Conservation (phyloP, 257 asterid genomes). For the Echites panduratus region DNA sequence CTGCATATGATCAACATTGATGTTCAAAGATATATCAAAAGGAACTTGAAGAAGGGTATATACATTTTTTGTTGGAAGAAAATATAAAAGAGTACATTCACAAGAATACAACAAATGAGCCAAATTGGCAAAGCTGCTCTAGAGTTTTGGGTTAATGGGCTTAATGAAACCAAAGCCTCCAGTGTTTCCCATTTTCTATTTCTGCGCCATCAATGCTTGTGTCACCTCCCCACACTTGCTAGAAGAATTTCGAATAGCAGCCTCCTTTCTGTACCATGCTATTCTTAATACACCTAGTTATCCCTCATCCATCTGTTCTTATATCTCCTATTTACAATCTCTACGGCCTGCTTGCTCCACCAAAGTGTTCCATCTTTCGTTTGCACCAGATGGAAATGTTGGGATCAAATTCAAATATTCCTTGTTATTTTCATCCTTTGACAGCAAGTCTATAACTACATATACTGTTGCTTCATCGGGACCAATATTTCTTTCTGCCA, state of each 20-base stretch:
- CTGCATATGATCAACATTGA: background rate
- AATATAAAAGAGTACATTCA: background rate
- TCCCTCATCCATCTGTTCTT: slow-evolving; percentile 25
- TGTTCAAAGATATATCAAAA: background rate
- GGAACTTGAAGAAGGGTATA: background rate
- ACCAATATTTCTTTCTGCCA: slow-evolving; percentile 44
- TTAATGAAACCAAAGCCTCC: slow-evolving; percentile 38
- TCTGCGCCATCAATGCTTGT: slow-evolving; percentile 26
- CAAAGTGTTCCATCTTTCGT: background rate
- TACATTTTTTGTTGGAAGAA: background rate
- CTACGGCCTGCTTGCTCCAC: background rate
- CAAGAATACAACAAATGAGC: background rate
- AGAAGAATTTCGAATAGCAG: slow-evolving; percentile 22
- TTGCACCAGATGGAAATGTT: slow-evolving; percentile 32
- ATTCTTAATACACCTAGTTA: slow-evolving; percentile 36
- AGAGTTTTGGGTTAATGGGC: slow-evolving; percentile 30
- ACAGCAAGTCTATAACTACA: slow-evolving; percentile 54
- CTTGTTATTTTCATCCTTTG: slow-evolving; percentile 45
- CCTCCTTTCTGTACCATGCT: slow-evolving; percentile 28
- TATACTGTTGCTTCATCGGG: slow-evolving; percentile 44
- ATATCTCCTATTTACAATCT: background rate
- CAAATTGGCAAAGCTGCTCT: background rate
- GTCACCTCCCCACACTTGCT: slow-evolving; percentile 30
- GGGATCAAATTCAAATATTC: slow-evolving; percentile 52
- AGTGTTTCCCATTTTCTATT: slow-evolving; percentile 22